These are phyloP conservation scores for Chlamydomonas sp. DNA, from an alignment of 139 green algal genomes.

Conservation along the genomic window DNA sequence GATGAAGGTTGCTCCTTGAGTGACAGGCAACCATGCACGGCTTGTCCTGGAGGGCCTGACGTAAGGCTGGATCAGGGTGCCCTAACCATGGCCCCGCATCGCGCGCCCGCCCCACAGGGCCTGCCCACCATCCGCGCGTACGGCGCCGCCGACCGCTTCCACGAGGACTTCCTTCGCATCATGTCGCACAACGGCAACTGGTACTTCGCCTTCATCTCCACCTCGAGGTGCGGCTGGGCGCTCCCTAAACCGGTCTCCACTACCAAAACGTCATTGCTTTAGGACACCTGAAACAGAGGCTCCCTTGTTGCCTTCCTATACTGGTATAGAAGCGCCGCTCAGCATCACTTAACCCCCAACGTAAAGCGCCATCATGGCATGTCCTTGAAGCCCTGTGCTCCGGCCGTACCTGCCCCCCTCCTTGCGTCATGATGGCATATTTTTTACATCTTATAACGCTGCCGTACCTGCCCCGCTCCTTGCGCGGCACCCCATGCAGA, in stretches of 20 bases:
- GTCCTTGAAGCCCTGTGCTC: neutral
- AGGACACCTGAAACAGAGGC: neutral
- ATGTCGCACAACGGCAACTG: slow-evolving; percentile 50
- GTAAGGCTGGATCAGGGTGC: too few relatives aligned
- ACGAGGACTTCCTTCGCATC: slow-evolving; percentile 40
- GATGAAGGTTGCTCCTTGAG: too few relatives aligned
- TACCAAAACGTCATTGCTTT: neutral
- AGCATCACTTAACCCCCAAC: neutral
- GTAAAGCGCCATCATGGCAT: neutral
- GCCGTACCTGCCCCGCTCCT: neutral
- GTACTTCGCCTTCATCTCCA: slow-evolving; percentile 48
- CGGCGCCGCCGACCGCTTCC: slow-evolving; percentile 63
- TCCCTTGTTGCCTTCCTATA: neutral
- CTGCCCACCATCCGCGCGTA: slow-evolving; percentile 95
- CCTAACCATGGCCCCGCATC: too few relatives aligned
- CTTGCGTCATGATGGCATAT: too few relatives aligned
- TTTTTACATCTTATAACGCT: too few relatives aligned
- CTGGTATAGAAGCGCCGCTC: too few relatives aligned
- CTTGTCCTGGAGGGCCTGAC: too few relatives aligned
- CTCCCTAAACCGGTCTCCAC: too few relatives aligned
- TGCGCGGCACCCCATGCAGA: neutral
- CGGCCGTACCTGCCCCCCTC: neutral
- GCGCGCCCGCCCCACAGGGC: slow-evolving; percentile 56
- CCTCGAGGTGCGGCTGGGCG: neutral
- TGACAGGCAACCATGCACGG: too few relatives aligned